A percentile compares a stretch with the other conserved stretches of the same genome.
Evolutionary conservation across 148 eudicot genomes (phyloP).

Genomic region (Cornus kousa): DNA sequence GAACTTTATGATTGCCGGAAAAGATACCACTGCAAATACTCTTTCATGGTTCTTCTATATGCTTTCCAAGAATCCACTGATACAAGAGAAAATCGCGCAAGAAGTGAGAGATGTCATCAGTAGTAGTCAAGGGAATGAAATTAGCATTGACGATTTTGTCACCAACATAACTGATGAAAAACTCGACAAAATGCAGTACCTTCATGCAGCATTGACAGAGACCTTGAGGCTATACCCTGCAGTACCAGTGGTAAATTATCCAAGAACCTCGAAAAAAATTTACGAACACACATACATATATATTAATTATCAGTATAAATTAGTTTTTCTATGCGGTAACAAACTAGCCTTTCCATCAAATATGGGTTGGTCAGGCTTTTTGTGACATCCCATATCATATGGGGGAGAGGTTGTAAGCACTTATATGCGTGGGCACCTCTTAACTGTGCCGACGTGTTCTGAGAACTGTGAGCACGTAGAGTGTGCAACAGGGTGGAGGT

Average conservation of each 20-base stretch:
- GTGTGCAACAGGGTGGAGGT: too few relatives aligned
- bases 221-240: constrained; percentile 63
- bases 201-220: constrained; percentile 63
- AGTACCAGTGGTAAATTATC: constrained; percentile 48
- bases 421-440: too few relatives aligned
- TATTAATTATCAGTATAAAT: too few relatives aligned
- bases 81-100: constrained; percentile 54
- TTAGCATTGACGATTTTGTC: constrained; percentile 28
- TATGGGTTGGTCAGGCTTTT: too few relatives aligned
- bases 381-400: too few relatives aligned
- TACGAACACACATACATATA: too few relatives aligned
- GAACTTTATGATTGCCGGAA: constrained; percentile 68
- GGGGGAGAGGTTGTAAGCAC: too few relatives aligned
- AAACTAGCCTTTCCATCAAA: too few relatives aligned
- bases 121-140: constrained; percentile 11
- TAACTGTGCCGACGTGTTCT: too few relatives aligned
- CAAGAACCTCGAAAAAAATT: not conserved
- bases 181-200: constrained; percentile 58
- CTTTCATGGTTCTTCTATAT: constrained; percentile 73
- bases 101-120: constrained; percentile 35
- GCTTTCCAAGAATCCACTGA: constrained; percentile 60
- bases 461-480: too few relatives aligned
- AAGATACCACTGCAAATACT: constrained; percentile 61
- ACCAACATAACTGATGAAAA: constrained; percentile 40
- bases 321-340: too few relatives aligned